phyloP scores from a whole-genome alignment of 345 rosid genomes.

The Salix exigua region DNA sequence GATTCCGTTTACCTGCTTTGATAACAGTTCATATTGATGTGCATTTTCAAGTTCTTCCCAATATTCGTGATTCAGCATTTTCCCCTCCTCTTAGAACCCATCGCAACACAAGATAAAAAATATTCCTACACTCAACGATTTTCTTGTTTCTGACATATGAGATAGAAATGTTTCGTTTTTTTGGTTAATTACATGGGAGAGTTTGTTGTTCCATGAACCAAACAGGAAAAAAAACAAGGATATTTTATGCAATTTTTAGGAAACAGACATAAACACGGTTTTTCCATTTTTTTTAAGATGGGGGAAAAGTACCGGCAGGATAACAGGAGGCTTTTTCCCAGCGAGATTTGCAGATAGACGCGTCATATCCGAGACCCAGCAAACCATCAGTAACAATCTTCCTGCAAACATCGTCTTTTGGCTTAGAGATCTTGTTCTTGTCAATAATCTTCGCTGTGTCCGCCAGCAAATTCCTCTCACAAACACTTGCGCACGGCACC shows the following conservation, averaged over 20 bases:
- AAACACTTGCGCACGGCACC: constrained; percentile 46
- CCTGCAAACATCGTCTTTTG: constrained; percentile 52
- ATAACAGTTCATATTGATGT: background rate
- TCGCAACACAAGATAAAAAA: background rate
- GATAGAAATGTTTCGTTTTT: background rate
- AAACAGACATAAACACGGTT: background rate
- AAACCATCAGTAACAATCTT: constrained; percentile 52
- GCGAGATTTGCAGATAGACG: constrained; percentile 74
- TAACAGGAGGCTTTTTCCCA: constrained; percentile 72
- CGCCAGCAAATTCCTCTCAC: constrained; percentile 59
- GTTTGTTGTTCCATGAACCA: background rate
- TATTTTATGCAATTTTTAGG: background rate
- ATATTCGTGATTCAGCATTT: background rate
- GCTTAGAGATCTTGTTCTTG: constrained; percentile 55
- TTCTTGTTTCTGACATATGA: background rate
- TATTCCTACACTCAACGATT: background rate
- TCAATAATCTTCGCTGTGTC: constrained; percentile 70
- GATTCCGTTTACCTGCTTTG: background rate
- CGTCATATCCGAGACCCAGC: constrained; percentile 60
- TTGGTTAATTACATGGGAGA: background rate
- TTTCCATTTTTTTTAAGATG: constrained; percentile 2
- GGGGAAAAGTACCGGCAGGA: constrained; percentile 59
- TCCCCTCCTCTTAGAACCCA: background rate
- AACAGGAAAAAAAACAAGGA: background rate
- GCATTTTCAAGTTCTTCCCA: background rate